Evolutionary conservation across 2,329 filamentous ascomycete genomes (phyloP), one percentile per base, ranked within the genome.

Genomic region (Hymenoscyphus scutula): DNA sequence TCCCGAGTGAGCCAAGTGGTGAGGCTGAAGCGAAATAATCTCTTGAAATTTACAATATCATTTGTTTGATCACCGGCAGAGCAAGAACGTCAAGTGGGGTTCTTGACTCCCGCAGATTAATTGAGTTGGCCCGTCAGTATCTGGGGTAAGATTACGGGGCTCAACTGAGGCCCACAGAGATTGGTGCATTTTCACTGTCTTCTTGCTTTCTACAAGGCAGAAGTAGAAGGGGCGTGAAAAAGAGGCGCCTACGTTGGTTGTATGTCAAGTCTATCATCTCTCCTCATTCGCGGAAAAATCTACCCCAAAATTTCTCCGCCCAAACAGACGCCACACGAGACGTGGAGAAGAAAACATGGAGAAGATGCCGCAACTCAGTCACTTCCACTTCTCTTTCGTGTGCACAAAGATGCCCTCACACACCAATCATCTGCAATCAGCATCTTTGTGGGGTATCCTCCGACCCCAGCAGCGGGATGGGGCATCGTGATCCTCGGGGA

Each of bases 231-330:
- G 34, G 29, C 55, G 10, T 34, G 55, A n/a, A 23, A 30, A 17
- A 34, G 34, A 59, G 51, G 41, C 27, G 45, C 41, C 2, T n/a
- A n/a, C n/a, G n/a, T n/a, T n/a, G n/a, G n/a, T n/a, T n/a, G n/a
- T 37, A 23, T 59, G 45, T 38, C 30, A 53, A 53, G 13, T 23
- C 41, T 48, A 23, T 17, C 10, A 25, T 48, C 7, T 48, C n/a
- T 19, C 32, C 5, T 53, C 8, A 59, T 59, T 53, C 41, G 57
- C n/a, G 57, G 57, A 59, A 53, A 29, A 53, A 53, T 19, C 51
- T 4, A 11, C 15, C 57, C 17, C 41, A 15, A 23, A 53, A 27
- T 53, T 59, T 27, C 41, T 59, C 57, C 57, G 45, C 17, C 41
- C 13, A 23, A n/a, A 53, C 57, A 54, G 32, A 53, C 57, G 30